A percentile compares a stretch with the other conserved stretches of the same genome.
Conservation (phyloP, 305 asterid genomes). For the Fraxinus latifolia region DNA sequence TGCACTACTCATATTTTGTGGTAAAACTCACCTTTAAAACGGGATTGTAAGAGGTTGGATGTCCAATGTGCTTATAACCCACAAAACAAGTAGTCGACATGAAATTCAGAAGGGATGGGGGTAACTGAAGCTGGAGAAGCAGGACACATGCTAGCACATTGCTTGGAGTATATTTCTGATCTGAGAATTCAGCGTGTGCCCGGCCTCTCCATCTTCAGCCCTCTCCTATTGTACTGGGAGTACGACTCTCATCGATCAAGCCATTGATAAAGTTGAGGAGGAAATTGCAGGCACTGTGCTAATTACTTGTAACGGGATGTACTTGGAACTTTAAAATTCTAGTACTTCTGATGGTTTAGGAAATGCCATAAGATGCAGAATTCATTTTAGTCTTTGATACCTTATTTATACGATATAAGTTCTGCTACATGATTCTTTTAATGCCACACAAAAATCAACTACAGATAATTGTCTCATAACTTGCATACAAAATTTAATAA, state of each 20-base stretch:
- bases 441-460: neutral
- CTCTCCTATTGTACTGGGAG: neutral
- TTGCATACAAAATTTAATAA: neutral
- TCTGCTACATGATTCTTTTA: neutral
- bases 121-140: constrained; percentile 25
- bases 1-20: neutral
- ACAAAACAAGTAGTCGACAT: neutral
- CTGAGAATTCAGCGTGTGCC: constrained; percentile 22
- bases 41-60: neutral
- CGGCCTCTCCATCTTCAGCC: constrained; percentile 23
- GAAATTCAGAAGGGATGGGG: neutral
- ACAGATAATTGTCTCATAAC: neutral
- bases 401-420: neutral
- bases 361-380: neutral
- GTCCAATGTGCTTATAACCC: neutral
- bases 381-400: neutral
- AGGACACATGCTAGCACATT: constrained; percentile 26
- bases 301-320: neutral
- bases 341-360: neutral
- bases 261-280: neutral
- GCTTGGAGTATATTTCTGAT: neutral
- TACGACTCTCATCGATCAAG: neutral
- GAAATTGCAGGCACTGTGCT: neutral
- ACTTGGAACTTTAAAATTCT: neutral
- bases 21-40: neutral